Percentiles rank a stretch among this genome's conserved stretches.
These are phyloP conservation scores for Abelmoschus esculentus DNA, from an alignment of 345 rosid species.

Conservation along the genomic window DNA sequence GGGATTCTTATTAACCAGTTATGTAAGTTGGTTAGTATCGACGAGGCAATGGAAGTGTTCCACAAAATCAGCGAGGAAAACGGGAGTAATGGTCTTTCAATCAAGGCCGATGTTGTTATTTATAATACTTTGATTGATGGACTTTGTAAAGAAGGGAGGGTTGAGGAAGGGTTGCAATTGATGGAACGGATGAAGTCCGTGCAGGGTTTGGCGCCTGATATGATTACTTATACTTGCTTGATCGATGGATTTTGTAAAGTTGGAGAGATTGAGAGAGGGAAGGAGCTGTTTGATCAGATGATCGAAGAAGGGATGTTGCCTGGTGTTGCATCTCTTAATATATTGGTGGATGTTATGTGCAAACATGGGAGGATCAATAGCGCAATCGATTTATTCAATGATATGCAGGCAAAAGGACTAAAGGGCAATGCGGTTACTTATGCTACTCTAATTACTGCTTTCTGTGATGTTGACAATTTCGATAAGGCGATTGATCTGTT, in stretches of 20 bases:
- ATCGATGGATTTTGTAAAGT: constrained; percentile 63
- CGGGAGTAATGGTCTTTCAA: constrained; percentile 25
- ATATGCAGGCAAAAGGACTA: constrained; percentile 49
- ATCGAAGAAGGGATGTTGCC: constrained; percentile 38
- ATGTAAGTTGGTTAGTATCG: constrained; percentile 56
- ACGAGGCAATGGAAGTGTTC: constrained; percentile 56
- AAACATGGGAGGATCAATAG: constrained; percentile 44
- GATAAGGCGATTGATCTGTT: constrained; percentile 50
- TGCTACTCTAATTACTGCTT: constrained; percentile 50
- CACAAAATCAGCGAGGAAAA: constrained; percentile 32
- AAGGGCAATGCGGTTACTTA: constrained; percentile 42
- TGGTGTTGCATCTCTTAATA: constrained; percentile 47
- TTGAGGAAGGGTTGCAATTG: constrained; percentile 54
- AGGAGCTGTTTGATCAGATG: constrained; percentile 54
- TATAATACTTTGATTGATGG: constrained; percentile 70
- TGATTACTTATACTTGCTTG: constrained; percentile 60
- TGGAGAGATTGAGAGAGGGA: constrained; percentile 52
- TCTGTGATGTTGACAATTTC: constrained; percentile 52
- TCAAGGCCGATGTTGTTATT: constrained; percentile 56
- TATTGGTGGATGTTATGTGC: constrained; percentile 67
- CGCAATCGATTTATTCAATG: constrained; percentile 42
- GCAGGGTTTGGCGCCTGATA: constrained; percentile 35
- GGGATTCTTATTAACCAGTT: constrained; percentile 54
- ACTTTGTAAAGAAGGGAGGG: constrained; percentile 69
- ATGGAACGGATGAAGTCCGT: constrained; percentile 45